Base-by-base conservation (phyloP, 2,329 filamentous ascomycete genomes). In the Aspergillus eucalypticola region DNA sequence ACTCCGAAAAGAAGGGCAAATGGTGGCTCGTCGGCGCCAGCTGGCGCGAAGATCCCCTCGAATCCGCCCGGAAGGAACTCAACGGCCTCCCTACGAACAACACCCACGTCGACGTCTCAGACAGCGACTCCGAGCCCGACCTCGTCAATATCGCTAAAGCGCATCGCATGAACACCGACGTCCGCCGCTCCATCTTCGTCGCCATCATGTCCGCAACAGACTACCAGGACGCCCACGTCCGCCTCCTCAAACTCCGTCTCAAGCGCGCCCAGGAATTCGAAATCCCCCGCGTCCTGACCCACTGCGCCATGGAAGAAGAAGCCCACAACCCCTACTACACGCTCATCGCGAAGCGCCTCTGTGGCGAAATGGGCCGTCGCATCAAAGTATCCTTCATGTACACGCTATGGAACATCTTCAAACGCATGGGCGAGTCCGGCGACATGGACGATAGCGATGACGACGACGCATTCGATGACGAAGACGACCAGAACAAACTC, bases 21-120 rank as follows among this genome's bases (percentile, higher is more conserved):
- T 99, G 95, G 95, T 99, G 95, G 95, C 86, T 98, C 19, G 91
- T 98, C 5, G 95, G 95, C 54, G 94, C 95, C n/a, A 96, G 92
- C 75, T 97, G 94, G 86, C 81, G 80, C 42, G 76, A 79, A 59
- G 73, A 78, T 46, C 73, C 74, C 17, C 72, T 80, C 1, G 70
- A 74, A 13, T 67, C 71, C 29, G 74, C 74, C 4, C 69, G 72
- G 17, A 68, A 74, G 56, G 74, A 76, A 56, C 62, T 76, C 17
- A 64, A 67, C 7, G 56, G 44, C 39, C 54, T 67, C 1, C 65
- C 67, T 7, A 46, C 38, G 8, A 59, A 58, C 48, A 48, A 52
- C 17, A 56, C 53, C 59, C 35, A 65, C 46, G 58, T 38, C 25
- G 54, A 58, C 19, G 66, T 63, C 7, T 65, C 73, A 15, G 70